Evolutionary conservation across 495 filamentous ascomycete species (phyloP).

Genomic region (Penicillium coprophilum): DNA sequence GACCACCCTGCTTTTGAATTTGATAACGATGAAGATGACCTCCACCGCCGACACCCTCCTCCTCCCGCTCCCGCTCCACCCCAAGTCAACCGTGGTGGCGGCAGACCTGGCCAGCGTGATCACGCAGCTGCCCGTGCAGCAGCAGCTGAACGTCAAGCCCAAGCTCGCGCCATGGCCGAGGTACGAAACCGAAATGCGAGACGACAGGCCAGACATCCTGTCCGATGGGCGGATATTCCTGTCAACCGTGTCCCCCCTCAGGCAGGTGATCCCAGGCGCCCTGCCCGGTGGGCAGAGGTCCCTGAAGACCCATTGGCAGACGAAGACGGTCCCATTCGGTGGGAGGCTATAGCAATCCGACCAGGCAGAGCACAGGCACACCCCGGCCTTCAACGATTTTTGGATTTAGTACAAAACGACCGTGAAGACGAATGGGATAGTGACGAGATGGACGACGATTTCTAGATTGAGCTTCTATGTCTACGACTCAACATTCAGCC

Average conservation of each 20-base stretch:
- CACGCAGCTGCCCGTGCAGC: conserved; percentile 43
- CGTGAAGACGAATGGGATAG: conserved; percentile 66
- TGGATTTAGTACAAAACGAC: conserved; percentile 55
- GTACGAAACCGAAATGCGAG: conserved; percentile 31
- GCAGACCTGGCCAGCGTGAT: conserved; percentile 23
- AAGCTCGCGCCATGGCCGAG: conserved; percentile 47
- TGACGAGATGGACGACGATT: conserved; percentile 56
- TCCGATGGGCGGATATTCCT: conserved; percentile 4
- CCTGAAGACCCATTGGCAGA: background rate
- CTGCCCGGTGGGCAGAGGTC: conserved; percentile 7
- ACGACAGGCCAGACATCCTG: background rate
- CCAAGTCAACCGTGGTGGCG: conserved; percentile 27
- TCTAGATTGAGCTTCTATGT: conserved; percentile 16
- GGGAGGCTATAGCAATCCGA: background rate
- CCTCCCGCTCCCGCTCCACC: conserved; percentile 47
- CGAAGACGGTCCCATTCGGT: background rate
- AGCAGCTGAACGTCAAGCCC: conserved; percentile 44
- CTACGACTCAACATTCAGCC: background rate
- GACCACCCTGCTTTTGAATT: conserved; percentile 32
- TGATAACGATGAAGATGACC: conserved; percentile 31
- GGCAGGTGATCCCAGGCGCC: conserved; percentile 16
- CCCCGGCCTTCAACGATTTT: conserved; percentile 51
- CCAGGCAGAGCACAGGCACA: conserved; percentile 10
- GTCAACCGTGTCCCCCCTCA: background rate
- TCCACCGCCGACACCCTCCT: conserved; percentile 34